Conservation (phyloP, 257 asterid genomes). For the Haberlea rhodopensis region DNA sequence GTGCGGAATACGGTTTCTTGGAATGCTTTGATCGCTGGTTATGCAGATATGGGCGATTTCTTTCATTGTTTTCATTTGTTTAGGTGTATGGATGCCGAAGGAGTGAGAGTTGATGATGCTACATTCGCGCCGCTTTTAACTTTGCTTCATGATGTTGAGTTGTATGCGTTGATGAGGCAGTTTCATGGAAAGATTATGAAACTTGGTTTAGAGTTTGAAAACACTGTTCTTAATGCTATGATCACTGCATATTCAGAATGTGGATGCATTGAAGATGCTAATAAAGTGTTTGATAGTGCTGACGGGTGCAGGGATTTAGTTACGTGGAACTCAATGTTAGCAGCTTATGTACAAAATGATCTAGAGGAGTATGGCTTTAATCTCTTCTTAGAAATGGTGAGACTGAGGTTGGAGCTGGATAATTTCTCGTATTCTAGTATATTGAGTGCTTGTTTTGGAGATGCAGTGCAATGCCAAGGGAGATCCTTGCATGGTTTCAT, state of each 20-base stretch:
- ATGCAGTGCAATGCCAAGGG: conserved; percentile 38
- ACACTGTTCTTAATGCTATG: conserved; percentile 66
- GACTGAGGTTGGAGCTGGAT: conserved; percentile 51
- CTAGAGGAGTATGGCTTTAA: conserved; percentile 42
- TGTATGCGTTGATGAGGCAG: conserved; percentile 49
- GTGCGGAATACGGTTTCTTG: conserved; percentile 72
- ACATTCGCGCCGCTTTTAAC: conserved; percentile 75
- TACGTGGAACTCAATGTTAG: conserved; percentile 82
- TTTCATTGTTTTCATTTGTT: conserved; percentile 46
- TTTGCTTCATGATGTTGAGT: conserved; percentile 44
- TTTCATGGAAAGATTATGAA: conserved; percentile 66
- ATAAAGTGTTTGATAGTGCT: conserved; percentile 49
- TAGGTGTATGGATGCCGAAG: conserved; percentile 55
- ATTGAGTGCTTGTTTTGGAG: conserved; percentile 52
- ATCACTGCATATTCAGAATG: conserved; percentile 68
- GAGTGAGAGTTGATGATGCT: conserved; percentile 62
- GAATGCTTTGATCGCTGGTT: conserved; percentile 82
- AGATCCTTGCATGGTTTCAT: conserved; percentile 68
- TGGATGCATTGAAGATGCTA: conserved; percentile 50
- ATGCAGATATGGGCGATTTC: conserved; percentile 49
- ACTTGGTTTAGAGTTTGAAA: conserved; percentile 53
- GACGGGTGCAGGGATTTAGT: conserved; percentile 56
- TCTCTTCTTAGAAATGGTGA: conserved; percentile 62
- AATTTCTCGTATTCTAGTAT: conserved; percentile 64
- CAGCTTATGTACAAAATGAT: conserved; percentile 57